Evolutionary conservation across 2,329 filamentous ascomycete species (phyloP).

Genomic region (Penicillium fuscoglaucum): DNA sequence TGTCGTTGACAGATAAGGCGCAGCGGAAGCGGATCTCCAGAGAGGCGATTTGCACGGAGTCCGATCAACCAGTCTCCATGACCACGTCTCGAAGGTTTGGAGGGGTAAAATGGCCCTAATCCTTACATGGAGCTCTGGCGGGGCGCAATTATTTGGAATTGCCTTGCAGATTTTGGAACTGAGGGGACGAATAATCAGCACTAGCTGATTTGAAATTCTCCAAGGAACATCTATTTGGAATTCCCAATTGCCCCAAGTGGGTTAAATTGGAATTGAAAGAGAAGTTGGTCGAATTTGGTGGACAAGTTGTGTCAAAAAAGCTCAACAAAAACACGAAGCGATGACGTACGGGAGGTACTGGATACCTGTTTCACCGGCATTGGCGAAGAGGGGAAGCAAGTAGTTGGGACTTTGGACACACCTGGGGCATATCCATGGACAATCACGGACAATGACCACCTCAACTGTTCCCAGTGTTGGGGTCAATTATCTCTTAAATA

Average conservation of each 20-base stretch:
- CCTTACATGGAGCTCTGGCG: conserved; percentile 16
- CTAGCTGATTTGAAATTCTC: neutral
- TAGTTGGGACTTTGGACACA: neutral
- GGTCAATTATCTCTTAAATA: conserved; percentile 18
- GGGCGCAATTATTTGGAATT: conserved; percentile 21
- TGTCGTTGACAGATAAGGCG: conserved; percentile 58
- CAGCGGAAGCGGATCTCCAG: conserved; percentile 69
- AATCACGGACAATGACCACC: neutral
- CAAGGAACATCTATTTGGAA: conserved; percentile 12
- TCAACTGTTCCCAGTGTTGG: neutral
- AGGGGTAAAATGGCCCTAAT: neutral
- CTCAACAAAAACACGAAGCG: neutral
- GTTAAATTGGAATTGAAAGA: neutral
- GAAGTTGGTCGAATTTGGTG: neutral
- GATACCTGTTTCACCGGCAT: neutral
- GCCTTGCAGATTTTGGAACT: neutral
- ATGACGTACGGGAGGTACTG: neutral
- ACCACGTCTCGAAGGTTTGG: conserved; percentile 42
- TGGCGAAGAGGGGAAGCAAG: neutral
- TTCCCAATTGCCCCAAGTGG: neutral
- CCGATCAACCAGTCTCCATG: conserved; percentile 64
- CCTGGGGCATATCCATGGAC: neutral
- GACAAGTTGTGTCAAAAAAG: neutral
- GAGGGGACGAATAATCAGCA: neutral
- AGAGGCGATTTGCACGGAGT: conserved; percentile 59